Conservation (phyloP, 768 basidiomycete genomes). For the Dictyophora rubrovolvata region DNA sequence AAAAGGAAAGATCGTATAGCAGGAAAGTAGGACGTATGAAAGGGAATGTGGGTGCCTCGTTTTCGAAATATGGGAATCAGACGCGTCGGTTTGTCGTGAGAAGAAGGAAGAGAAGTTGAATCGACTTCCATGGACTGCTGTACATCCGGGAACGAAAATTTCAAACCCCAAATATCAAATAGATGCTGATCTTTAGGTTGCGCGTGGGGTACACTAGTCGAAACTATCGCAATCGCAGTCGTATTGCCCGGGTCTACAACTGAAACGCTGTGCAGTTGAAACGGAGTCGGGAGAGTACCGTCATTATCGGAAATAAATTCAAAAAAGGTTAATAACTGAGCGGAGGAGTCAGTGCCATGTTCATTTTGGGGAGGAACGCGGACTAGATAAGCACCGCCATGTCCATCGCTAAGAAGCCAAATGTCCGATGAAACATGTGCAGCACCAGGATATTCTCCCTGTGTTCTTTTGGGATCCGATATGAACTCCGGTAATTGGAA, state of each 20-base stretch:
- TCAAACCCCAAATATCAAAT: conserved; percentile 61
- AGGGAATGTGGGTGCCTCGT: conserved; percentile 60
- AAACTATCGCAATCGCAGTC: conserved; percentile 42
- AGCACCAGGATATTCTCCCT: conserved; percentile 68
- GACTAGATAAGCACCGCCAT: conserved; percentile 56
- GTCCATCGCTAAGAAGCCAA: conserved; percentile 58
- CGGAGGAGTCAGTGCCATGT: conserved; percentile 21
- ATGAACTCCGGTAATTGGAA: conserved; percentile 42
- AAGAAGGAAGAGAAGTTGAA: too few species aligned
- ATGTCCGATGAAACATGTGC: conserved; percentile 40
- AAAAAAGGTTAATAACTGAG: conserved; percentile 42
- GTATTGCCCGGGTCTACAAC: conserved; percentile 27
- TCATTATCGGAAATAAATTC: conserved; percentile 25
- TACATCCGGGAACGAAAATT: conserved; percentile 21
- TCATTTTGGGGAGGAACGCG: conserved; percentile 25
- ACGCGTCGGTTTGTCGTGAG: conserved; percentile 10
- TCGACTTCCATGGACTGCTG: not conserved
- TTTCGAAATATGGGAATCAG: conserved; percentile 61
- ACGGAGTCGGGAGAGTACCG: conserved; percentile 31
- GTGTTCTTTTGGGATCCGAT: conserved; percentile 19
- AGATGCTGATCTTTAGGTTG: not conserved
- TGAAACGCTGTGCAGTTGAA: conserved; percentile 33
- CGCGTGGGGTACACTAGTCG: conserved; percentile 42
- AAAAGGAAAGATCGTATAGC: conserved; percentile 41
- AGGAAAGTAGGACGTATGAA: conserved; percentile 40